These are phyloP conservation scores for Picochlorum sp. DNA, from an alignment of 139 green algal genomes.

Conservation along the genomic window DNA sequence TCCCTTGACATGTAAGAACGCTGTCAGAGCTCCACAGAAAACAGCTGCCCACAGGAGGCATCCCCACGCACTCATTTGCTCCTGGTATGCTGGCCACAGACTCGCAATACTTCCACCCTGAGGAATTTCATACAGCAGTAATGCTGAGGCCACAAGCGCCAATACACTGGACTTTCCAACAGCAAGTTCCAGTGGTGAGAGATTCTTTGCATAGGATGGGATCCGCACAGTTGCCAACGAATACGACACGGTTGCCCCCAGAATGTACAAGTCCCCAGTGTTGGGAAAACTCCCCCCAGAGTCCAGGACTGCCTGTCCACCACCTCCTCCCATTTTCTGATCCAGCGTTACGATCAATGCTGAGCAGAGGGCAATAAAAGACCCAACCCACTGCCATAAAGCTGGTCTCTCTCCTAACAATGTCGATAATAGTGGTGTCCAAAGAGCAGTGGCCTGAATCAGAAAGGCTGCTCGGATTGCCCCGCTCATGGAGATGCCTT, in stretches of 20 bases:
- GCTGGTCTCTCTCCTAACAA: slow-evolving; percentile 4
- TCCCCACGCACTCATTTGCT: slow-evolving; percentile 2
- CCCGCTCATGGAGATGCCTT: slow-evolving; percentile 27
- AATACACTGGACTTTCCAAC: slow-evolving; percentile 23
- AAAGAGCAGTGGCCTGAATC: slow-evolving; percentile 23
- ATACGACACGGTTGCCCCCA: slow-evolving; percentile 26
- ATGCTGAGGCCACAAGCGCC: background rate
- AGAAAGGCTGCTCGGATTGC: slow-evolving; percentile 30
- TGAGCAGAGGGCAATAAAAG: slow-evolving; percentile 20
- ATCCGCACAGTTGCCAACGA: slow-evolving; percentile 23
- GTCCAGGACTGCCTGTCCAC: background rate
- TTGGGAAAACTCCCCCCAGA: background rate
- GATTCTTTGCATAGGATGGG: slow-evolving; percentile 14
- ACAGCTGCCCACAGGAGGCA: slow-evolving; percentile 13
- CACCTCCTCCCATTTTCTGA: background rate
- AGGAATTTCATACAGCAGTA: slow-evolving; percentile 1
- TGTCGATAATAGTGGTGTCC: slow-evolving; percentile 22
- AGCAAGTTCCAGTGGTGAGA: slow-evolving; percentile 20
- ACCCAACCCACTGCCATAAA: slow-evolving; percentile 19
- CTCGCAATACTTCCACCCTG: background rate
- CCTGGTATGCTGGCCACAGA: background rate
- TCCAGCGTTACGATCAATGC: slow-evolving; percentile 22
- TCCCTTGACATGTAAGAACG: slow-evolving; percentile 24
- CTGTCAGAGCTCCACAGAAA: slow-evolving; percentile 14
- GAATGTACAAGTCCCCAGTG: slow-evolving; percentile 9